Evolutionary conservation across 1,139 yeast genomes (phyloP).

Genomic region (Chernovozyma aurita): DNA sequence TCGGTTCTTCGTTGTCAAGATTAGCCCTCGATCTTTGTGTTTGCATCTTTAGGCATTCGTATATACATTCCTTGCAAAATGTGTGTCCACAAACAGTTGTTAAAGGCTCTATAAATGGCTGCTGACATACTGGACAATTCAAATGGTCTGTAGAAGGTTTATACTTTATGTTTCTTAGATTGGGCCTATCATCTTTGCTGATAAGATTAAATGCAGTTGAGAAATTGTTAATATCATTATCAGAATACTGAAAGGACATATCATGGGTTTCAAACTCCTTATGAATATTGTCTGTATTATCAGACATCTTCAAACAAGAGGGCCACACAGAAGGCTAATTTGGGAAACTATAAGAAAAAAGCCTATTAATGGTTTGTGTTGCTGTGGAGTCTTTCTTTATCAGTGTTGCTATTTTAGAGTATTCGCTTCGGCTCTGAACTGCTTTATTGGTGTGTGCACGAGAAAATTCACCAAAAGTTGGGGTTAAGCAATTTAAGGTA

Average conservation of each 20-base stretch:
- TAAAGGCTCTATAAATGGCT: slow-evolving; percentile 50
- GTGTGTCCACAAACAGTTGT: slow-evolving; percentile 61
- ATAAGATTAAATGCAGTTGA: slow-evolving; percentile 18
- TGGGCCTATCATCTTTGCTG: slow-evolving; percentile 21
- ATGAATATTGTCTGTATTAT: not conserved
- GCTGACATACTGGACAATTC: slow-evolving; percentile 55
- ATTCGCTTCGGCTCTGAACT: too few species aligned
- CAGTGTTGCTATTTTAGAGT: too few species aligned
- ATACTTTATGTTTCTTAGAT: slow-evolving; percentile 31
- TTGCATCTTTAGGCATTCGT: slow-evolving; percentile 40
- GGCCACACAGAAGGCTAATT: too few species aligned
- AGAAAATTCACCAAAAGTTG: too few species aligned
- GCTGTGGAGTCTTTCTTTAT: too few species aligned
- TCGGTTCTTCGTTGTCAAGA: slow-evolving; percentile 1
- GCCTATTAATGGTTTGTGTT: too few species aligned
- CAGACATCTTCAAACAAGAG: too few species aligned
- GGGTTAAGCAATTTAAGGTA: too few species aligned
- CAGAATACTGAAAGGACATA: not conserved
- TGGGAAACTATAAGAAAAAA: too few species aligned
- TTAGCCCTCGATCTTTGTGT: slow-evolving; percentile 1
- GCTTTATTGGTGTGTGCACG: too few species aligned
- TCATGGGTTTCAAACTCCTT: not conserved
- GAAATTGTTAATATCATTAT: slow-evolving; percentile 9
- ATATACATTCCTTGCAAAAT: slow-evolving; percentile 49
- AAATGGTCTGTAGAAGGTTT: slow-evolving; percentile 47